These are phyloP conservation scores for Cladosporium sp. DNA, from an alignment of 2,329 filamentous ascomycete species.

Conservation along the genomic window DNA sequence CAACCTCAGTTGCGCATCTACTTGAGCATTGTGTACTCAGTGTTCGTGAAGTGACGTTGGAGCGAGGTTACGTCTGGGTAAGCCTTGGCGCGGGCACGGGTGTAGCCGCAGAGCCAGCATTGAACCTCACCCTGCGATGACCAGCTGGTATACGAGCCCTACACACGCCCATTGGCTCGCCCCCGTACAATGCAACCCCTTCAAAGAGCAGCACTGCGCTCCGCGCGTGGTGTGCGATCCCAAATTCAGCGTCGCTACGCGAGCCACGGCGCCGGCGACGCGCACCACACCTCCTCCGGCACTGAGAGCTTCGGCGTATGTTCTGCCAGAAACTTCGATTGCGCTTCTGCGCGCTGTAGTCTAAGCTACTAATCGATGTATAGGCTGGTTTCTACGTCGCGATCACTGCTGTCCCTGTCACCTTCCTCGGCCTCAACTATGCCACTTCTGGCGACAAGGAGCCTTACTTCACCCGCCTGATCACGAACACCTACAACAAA, in stretches of 20 bases:
- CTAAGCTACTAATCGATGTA: neutral
- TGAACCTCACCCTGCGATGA: constrained; percentile 6
- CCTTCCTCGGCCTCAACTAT: constrained; percentile 36
- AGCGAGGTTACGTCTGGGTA: constrained; percentile 1
- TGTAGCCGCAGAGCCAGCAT: constrained; percentile 2
- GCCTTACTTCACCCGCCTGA: constrained; percentile 43
- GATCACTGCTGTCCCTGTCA: constrained; percentile 40
- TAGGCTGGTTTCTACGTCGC: constrained; percentile 45
- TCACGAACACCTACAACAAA: constrained; percentile 52
- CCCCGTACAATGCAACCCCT: constrained; percentile 39
- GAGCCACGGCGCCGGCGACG: constrained; percentile 33
- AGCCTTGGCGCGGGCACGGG: neutral
- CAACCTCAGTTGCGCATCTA: too few relatives aligned
- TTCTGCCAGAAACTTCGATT: constrained; percentile 18
- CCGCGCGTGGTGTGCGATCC: constrained; percentile 33
- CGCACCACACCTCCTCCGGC: constrained; percentile 22
- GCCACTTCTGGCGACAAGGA: constrained; percentile 37
- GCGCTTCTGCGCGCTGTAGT: neutral
- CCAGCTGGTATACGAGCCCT: neutral
- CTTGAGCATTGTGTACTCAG: too few relatives aligned
- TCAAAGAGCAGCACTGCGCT: constrained; percentile 37
- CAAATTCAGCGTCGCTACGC: constrained; percentile 34
- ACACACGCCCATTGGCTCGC: constrained; percentile 16
- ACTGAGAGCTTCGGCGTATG: constrained; percentile 48
- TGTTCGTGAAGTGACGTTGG: neutral